Base-by-base conservation (phyloP, 2,329 filamentous ascomycete genomes). In the Helicocarpus griseus region DNA sequence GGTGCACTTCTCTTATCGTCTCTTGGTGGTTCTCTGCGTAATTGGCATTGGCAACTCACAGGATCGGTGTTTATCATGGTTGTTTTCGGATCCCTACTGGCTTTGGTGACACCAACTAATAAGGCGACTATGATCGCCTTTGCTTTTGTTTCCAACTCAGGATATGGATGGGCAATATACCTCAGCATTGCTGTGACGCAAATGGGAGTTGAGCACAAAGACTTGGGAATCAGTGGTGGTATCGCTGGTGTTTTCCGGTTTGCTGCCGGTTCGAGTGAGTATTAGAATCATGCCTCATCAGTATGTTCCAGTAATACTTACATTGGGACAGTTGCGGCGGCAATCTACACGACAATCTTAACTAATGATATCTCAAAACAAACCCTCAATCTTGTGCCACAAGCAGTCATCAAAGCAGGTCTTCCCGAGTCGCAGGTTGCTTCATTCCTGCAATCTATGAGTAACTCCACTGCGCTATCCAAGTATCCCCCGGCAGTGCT, bases 181-280 rank as follows among this genome's bases (percentile, higher is more conserved):
- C 60, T 76, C 19, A 70, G 68, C 17, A 76, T 78, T 55, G 71
- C 74, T 1, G 70, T 73, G 54, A 73, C 70, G 5, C 74, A 77
- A 57, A 70, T 76, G 52, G 74, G 73, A n/a, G 73, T 74, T 2
- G 67, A 73, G 24, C 75, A 77, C 54, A 66, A 70, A 17, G 72
- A 76, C 46, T 65, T 77, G 0, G 74, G 74, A 13, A 68, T 73
- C 13, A 65, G 64, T 38, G 72, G 72, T 33, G 73, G 70, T 45
- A 63, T 74, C 9, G 65, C 67, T 4, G 72, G 73, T 21, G 68
- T 72, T 4, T 67, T 69, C 24, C 65, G 73, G 4, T 76, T 71
- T 54, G 69, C 70, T 3, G 71, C 69, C 41, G 72, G 71, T 22
- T 63, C 69, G 8, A 56, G n/a, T n/a, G n/a, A n/a, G n/a, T n/a